phyloP scores from a whole-genome alignment of 1,139 yeast genomes.

The Scheffersomyces lignicola region DNA sequence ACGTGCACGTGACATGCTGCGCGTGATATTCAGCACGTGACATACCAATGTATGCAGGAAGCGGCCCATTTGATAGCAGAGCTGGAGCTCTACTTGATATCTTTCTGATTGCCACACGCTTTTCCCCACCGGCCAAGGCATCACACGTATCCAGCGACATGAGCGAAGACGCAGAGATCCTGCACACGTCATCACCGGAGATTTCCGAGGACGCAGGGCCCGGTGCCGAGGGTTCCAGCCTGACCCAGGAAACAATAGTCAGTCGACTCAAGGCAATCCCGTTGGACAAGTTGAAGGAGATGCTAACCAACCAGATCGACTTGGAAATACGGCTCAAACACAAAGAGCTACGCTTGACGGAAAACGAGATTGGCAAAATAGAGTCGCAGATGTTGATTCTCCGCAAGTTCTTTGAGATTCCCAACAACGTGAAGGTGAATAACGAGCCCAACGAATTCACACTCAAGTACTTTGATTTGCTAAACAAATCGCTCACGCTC shows the following conservation, averaged over 20 bases:
- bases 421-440: conserved; percentile 32
- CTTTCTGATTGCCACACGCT: too few species aligned
- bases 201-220: too few species aligned
- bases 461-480: conserved; percentile 41
- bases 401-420: conserved; percentile 53
- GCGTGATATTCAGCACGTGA: too few species aligned
- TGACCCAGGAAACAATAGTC: conserved; percentile 18
- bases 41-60: too few species aligned
- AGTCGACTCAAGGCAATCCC: conserved; percentile 35
- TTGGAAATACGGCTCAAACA: conserved; percentile 71
- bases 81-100: too few species aligned
- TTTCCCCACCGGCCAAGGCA: too few species aligned
- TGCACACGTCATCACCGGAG: too few species aligned
- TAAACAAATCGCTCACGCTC: conserved; percentile 35
- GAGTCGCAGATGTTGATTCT: conserved; percentile 60
- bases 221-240: too few species aligned
- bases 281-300: conserved; percentile 36
- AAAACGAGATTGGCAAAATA: conserved; percentile 64
- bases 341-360: conserved; percentile 58
- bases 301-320: conserved; percentile 56
- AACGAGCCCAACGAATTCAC: conserved; percentile 54
- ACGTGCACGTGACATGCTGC: too few species aligned
- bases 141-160: too few species aligned
- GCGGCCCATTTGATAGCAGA: too few species aligned
- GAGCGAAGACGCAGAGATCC: too few species aligned